Conservation (phyloP, 768 basidiomycete species). For the Trametes meyenii region DNA sequence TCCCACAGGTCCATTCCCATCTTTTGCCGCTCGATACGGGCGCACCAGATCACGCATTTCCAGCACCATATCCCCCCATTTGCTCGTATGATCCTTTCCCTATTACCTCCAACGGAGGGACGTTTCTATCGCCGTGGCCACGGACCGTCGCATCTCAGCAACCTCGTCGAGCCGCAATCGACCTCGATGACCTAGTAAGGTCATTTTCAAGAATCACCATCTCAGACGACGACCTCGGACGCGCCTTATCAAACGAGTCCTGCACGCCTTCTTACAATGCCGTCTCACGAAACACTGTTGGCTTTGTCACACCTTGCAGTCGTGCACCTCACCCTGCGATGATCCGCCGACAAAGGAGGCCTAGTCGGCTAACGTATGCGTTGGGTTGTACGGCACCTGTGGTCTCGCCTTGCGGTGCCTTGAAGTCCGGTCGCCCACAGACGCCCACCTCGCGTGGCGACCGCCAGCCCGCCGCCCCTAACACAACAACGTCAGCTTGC, state of each 20-base stretch:
- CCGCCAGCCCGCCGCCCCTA: no score
- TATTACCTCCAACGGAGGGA: background rate
- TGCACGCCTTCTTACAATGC: background rate
- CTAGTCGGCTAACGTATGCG: background rate
- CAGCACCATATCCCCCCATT: constrained; percentile 20
- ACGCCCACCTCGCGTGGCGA: no score
- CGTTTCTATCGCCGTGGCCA: constrained; percentile 8
- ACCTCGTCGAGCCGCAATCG: no score
- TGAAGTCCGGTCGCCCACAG: no score
- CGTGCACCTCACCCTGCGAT: constrained; percentile 7
- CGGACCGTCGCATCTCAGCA: no score
- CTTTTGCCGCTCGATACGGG: background rate
- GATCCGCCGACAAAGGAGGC: background rate
- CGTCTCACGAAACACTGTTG: background rate
- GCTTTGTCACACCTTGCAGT: background rate
- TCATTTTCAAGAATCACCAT: no score
- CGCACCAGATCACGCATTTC: constrained; percentile 22
- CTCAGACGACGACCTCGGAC: no score
- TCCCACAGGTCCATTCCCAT: background rate
- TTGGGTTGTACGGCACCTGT: no score
- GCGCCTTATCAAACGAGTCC: no score
- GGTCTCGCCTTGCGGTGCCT: no score
- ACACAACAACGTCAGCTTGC: no score
- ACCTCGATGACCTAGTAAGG: no score
- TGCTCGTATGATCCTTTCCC: constrained; percentile 28